Evolutionary conservation across 495 filamentous ascomycete species (phyloP), one percentile per base, ranked within the genome.

Genomic region (Usnea hakonensis): DNA sequence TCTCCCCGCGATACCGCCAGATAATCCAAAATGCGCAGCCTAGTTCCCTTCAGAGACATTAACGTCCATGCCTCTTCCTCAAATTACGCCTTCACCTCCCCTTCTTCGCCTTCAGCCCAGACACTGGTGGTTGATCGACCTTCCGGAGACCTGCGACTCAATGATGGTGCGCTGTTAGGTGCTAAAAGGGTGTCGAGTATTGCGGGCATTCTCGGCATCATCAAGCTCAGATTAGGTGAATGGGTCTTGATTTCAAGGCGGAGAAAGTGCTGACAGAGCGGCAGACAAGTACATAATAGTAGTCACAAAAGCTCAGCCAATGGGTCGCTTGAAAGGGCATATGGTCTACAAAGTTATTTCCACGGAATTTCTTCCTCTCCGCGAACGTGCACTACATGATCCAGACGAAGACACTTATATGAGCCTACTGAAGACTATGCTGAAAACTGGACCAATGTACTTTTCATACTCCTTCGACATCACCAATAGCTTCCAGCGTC

Each of bases 391-490:
- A 55, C 81, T 97, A 46, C 90, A 88, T 72, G 94, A 98, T 69
- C 82, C 83, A 40, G 95, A 98, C 67, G 94, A 98, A 79, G 91
- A 97, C 74, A 86, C 82, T 59, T 97, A 95, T 75, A 79, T 97
- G 28, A 77, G 81, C 17, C 76, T 97, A 17, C 79, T 97, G 55
- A 89, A 88, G 69, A 81, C 79, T 26, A 81, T 91, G 57, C 80
- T 98, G 57, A 89, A 89, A 68, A 85, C 82, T 5, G 87, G 88
- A 0, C 91, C 92, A 9, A 91, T 97, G 89, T 97, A 96, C 79
- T 97, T 97, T 72, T 97, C 94, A 52, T 98, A 98, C 77, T 90
- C 91, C 21, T 79, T 94, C 69, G 94, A 98, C 70, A 77, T 98
- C 64, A 98, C 94, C 54, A 97, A 93, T 77, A 90, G 81, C 72